Evolutionary conservation across 345 rosid genomes (phyloP), one percentile per base, ranked within the genome.

Genomic region (Zanthoxylum bungeanum): DNA sequence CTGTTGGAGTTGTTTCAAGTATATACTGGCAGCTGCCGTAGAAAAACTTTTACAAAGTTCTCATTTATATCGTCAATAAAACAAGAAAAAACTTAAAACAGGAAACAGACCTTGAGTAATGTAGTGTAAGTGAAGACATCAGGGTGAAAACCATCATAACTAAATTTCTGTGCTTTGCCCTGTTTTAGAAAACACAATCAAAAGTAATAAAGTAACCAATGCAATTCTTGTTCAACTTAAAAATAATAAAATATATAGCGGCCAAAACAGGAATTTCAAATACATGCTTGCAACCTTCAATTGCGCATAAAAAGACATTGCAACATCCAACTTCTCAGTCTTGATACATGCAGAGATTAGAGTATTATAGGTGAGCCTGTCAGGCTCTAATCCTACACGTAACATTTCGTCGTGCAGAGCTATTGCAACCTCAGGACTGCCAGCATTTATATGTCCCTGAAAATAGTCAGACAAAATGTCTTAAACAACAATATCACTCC

Each of bases 261-360:
- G 81, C 83, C 80, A 72, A 80, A 84, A 84, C 82, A 83, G 73
- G 85, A 84, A 84, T 82, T 86, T 74, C 68, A 82, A 83, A 78
- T 74, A 75, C 77, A 78, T 72, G 80, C 80, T 60, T 72, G 86
- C 44, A 80, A 91, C 97, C 93, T 91, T 89, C 97, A 89, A 86
- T 83, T 86, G 86, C 80, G 80, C 71, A n/a, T 85, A 69, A 72
- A 88, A 85, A n/a, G 39, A 79, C 86, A 85, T 78, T 16, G 97
- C 93, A 74, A 73, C 80, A 77, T 78, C 85, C 82, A 91, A 76
- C 40, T 83, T 81, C 36, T 81, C 76, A 68, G 77, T 36, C 79
- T 87, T 87, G 57, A 82, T 73, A 69, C 87, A 84, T 27, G 92
- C 87, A 72, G 71, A 76, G 70, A 91, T 91, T 77, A 87, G 68